phyloP scores from a whole-genome alignment of 23 red algal species.

The Cyanidium caldarium region DNA sequence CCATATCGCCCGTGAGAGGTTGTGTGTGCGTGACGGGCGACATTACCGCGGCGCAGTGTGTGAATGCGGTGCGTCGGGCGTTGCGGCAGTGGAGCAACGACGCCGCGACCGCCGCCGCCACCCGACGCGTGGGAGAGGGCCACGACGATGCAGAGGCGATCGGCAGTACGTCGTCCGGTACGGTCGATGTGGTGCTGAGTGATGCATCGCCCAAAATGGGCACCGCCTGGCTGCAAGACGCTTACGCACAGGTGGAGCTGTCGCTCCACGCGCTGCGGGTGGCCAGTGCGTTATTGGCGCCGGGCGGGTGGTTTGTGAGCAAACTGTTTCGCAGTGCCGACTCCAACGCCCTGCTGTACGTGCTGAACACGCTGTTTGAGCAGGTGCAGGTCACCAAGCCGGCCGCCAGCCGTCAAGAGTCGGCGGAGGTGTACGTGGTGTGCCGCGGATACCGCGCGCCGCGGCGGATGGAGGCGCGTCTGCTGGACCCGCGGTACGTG shows the following conservation, averaged over 20 bases:
- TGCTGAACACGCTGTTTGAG: constrained; percentile 72
- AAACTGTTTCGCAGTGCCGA: constrained; percentile 89
- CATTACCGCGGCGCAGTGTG: constrained; percentile 57
- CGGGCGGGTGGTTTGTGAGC: constrained; percentile 67
- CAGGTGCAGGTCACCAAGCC: constrained; percentile 79
- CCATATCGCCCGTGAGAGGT: constrained; percentile 40
- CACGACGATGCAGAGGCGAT: background rate
- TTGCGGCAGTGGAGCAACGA: background rate
- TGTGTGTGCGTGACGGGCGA: constrained; percentile 38
- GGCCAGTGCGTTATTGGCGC: constrained; percentile 40
- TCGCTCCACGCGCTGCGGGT: constrained; percentile 65
- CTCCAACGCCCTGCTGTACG: constrained; percentile 66
- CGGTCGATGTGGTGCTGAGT: constrained; percentile 78
- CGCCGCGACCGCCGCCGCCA: background rate
- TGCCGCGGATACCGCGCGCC: constrained; percentile 37
- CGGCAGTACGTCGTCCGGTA: too few species aligned
- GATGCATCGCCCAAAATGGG: constrained; percentile 97
- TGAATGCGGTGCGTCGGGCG: constrained; percentile 28
- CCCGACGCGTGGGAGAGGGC: background rate
- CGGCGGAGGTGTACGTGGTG: constrained; percentile 92
- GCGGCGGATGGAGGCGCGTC: constrained; percentile 42
- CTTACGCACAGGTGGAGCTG: constrained; percentile 84
- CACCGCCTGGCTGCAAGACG: constrained; percentile 89
- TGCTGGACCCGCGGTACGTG: constrained; percentile 69
- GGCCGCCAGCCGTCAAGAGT: constrained; percentile 46